A percentile compares a stretch with the other conserved stretches of the same genome.
These are phyloP conservation scores for Teratosphaeria gauchensis DNA, from an alignment of 2,329 filamentous ascomycete species.

Conservation along the genomic window DNA sequence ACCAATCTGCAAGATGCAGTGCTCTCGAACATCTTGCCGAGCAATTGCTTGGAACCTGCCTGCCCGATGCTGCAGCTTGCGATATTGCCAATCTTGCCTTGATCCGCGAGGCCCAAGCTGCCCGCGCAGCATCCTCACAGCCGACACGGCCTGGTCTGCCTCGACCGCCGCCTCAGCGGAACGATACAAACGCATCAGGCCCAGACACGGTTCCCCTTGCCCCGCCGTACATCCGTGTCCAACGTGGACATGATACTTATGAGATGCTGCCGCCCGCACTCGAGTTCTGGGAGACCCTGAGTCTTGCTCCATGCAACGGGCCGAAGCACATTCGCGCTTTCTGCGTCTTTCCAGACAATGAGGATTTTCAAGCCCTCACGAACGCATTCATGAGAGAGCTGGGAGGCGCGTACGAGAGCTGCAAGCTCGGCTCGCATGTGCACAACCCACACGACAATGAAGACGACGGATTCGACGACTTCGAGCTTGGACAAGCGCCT, in stretches of 20 bases:
- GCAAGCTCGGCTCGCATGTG: conserved; percentile 52
- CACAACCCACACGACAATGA: conserved; percentile 41
- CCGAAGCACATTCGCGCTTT: conserved; percentile 61
- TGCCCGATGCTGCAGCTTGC: conserved; percentile 9
- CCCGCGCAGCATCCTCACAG: conserved; percentile 6
- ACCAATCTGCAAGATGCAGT: background rate
- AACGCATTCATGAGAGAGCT: conserved; percentile 58
- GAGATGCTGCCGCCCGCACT: conserved; percentile 67
- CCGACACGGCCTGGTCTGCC: conserved; percentile 17
- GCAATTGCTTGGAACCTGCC: conserved; percentile 5
- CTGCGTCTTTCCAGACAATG: conserved; percentile 59
- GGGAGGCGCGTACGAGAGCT: conserved; percentile 61
- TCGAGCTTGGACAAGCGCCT: conserved; percentile 30
- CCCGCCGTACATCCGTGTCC: conserved; percentile 62
- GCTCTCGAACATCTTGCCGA: conserved; percentile 1
- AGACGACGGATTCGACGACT: conserved; percentile 13
- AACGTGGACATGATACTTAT: conserved; percentile 57
- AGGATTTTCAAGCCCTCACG: conserved; percentile 52
- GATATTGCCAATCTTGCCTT: conserved; percentile 21
- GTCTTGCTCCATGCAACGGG: conserved; percentile 61
- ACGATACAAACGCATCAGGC: conserved; percentile 15
- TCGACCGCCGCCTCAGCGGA: conserved; percentile 20
- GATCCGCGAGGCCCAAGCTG: conserved; percentile 11
- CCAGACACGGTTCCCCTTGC: conserved; percentile 50
- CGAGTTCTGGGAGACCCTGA: conserved; percentile 72